Base-by-base conservation (phyloP, 2,329 filamentous ascomycete species). In the Claviceps sp. region DNA sequence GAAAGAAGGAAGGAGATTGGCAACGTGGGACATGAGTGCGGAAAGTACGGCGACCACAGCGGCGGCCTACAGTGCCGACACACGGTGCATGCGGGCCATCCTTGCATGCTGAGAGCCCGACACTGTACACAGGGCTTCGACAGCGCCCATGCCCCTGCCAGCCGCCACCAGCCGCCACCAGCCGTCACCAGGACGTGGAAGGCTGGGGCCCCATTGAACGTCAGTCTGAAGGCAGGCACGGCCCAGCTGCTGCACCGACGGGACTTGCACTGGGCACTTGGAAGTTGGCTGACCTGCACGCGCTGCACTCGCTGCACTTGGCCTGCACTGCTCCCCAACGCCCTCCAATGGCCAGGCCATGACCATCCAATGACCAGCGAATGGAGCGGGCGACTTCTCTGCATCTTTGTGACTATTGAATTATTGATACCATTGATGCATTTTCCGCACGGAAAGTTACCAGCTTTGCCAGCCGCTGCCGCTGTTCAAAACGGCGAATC, bases 1-100 rank as follows among this genome's bases (percentile, higher is more conserved):
- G 48, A 24, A 41, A 49, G 48, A 47, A 52, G 57, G 58, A 61
- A 58, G 63, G 57, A 55, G 53, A 59, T 58, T 54, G 56, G 48
- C 41, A 20, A 47, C 30, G 54, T 47, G 47, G 50, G 52, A 54
- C 47, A 49, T 51, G 52, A 42, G 53, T 47, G 56, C 47, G 51
- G 40, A 52, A 54, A 41, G 48, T 22, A 43, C 20, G 42, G 42
- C 42, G 20, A 24, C 18, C 40, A 22, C 40, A 42, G 46, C 50
- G 49, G 49, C 42, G 36, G 16, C 49, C 38, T 49, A 56, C 53
- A 46, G 53, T 56, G 56, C 45, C 44, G 5, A 5, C 11, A 16
- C 45, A 56, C 54, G 47, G 56, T 57, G 54, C 44, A 20, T 2
- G 3, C 24, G 24, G 11, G 13, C 38, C 30, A 22, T 42, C 34